phyloP scores from a whole-genome alignment of 345 rosid genomes.

The Populus davidiana region DNA sequence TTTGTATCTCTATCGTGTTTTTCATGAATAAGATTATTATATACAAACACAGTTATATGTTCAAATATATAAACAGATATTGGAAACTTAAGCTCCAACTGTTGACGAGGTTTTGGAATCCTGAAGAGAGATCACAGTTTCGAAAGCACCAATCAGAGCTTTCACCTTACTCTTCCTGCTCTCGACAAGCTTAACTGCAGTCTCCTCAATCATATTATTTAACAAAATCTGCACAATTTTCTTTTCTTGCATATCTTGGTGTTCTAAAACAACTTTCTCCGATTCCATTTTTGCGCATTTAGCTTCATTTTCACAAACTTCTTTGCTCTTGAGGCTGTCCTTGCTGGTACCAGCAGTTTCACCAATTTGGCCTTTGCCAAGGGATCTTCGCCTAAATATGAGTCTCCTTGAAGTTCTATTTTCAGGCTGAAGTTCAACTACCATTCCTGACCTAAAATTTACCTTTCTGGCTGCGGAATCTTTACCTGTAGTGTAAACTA shows the following conservation, averaged over 20 bases:
- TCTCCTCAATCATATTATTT: constrained; percentile 28
- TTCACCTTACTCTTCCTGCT: constrained; percentile 27
- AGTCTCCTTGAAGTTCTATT: constrained; percentile 13
- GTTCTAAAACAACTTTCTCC: constrained; percentile 14
- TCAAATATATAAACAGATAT: constrained; percentile 11
- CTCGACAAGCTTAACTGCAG: constrained; percentile 27
- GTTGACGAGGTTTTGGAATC: constrained; percentile 10
- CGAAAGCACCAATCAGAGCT: constrained; percentile 33
- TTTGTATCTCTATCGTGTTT: no score
- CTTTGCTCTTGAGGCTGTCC: background rate
- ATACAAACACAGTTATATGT: no score
- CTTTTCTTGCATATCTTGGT: constrained; percentile 16
- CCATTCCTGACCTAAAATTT: constrained; percentile 11
- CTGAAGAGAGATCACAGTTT: constrained; percentile 26
- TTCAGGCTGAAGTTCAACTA: constrained; percentile 7
- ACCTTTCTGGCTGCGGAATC: constrained; percentile 9
- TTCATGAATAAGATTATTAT: no score
- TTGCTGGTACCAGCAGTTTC: background rate
- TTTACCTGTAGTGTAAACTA: constrained; percentile 21
- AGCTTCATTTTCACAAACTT: background rate
- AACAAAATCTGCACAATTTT: constrained; percentile 8
- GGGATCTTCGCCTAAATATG: constrained; percentile 7
- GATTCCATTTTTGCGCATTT: background rate
- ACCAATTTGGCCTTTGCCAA: background rate
- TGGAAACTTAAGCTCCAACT: background rate